Conservation (phyloP, 371 early-diverging fungal genomes). For the Apophysomyces variabilis region DNA sequence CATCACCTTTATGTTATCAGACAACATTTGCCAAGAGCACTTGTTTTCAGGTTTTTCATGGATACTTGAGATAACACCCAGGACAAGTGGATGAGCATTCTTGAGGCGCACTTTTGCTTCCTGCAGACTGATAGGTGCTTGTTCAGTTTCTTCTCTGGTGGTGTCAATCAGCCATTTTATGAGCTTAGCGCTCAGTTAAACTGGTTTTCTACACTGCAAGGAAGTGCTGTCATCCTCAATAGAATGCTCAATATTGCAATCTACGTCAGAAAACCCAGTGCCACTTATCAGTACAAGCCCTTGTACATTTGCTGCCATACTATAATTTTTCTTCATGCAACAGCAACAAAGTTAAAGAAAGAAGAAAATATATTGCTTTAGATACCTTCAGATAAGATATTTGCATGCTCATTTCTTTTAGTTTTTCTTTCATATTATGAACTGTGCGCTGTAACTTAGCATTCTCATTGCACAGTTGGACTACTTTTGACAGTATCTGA, state of each 20-base stretch:
- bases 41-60: background rate
- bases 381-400: too few relatives aligned
- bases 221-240: background rate
- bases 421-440: too few relatives aligned
- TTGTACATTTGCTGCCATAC: background rate
- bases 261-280: background rate
- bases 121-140: background rate
- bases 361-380: too few relatives aligned
- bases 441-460: too few relatives aligned
- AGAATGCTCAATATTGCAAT: background rate
- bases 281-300: background rate
- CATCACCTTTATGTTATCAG: background rate
- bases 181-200: background rate
- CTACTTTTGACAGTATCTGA: too few relatives aligned
- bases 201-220: background rate
- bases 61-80: background rate
- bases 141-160: background rate
- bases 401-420: too few relatives aligned
- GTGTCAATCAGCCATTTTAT: background rate
- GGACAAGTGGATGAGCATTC: background rate
- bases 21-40: background rate
- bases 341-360: too few relatives aligned
- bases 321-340: background rate
- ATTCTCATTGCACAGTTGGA: too few relatives aligned
- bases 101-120: background rate